Percentiles rank a stretch among this genome's conserved stretches.
These are phyloP conservation scores for Mycena vitilis DNA, from an alignment of 768 basidiomycete species.

Conservation along the genomic window DNA sequence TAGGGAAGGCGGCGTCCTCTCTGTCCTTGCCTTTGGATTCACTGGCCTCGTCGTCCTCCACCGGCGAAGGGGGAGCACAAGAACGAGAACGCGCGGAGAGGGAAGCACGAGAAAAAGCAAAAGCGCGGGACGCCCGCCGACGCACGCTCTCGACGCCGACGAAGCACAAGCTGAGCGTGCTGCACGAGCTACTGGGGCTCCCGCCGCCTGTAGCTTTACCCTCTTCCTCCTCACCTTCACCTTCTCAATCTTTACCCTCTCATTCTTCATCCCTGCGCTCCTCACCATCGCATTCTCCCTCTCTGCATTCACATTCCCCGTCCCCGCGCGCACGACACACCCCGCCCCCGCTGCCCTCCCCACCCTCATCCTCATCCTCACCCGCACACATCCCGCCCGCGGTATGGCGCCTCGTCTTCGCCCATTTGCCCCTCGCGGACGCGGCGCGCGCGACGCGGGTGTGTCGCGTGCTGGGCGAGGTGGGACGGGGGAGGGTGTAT, in stretches of 20 bases:
- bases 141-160: background rate
- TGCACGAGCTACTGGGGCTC: conserved; percentile 13
- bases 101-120: too few species aligned
- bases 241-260: background rate
- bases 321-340: too few species aligned
- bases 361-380: background rate
- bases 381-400: background rate
- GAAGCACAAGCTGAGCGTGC: background rate
- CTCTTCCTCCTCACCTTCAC: background rate
- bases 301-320: too few species aligned
- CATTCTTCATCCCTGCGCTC: background rate
- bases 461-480: conserved; percentile 9
- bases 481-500: conserved; percentile 19
- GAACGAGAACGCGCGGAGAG: background rate
- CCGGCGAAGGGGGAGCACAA: background rate
- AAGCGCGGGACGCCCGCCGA: too few species aligned
- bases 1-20: background rate
- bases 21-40: too few species aligned
- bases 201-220: conserved; percentile 3
- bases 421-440: background rate
- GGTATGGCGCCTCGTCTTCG: conserved; percentile 8
- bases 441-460: conserved; percentile 14
- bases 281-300: too few species aligned
- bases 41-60: too few species aligned
- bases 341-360: background rate